phyloP scores from a whole-genome alignment of 768 basidiomycete species.

The Hebeloma cylindrosporum region DNA sequence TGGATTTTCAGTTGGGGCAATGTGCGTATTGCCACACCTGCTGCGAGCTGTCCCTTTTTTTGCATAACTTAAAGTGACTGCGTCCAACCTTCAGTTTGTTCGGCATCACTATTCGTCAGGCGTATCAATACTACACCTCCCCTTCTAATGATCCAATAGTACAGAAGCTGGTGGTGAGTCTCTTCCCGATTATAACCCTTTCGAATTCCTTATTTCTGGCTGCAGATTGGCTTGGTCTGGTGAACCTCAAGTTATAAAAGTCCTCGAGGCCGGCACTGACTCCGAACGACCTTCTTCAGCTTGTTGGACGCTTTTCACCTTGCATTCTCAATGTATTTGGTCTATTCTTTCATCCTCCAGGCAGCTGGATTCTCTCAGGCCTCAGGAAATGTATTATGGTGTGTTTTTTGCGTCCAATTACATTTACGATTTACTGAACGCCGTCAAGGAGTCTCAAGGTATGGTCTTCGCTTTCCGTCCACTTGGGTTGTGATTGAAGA shows the following conservation, averaged over 20 bases:
- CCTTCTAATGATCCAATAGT: slow-evolving; percentile 14
- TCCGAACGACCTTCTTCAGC: slow-evolving; percentile 11
- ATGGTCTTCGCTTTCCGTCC: slow-evolving; percentile 1
- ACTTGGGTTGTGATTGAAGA: neutral
- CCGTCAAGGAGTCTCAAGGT: slow-evolving; percentile 33
- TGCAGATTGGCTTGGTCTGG: slow-evolving; percentile 24
- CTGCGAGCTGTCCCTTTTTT: too few species aligned
- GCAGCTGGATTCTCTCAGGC: slow-evolving; percentile 19
- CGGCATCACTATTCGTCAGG: slow-evolving; percentile 31
- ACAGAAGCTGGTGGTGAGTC: slow-evolving; percentile 25
- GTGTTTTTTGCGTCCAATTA: slow-evolving; percentile 1
- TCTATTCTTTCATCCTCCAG: slow-evolving; percentile 26
- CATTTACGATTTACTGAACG: neutral
- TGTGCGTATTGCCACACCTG: slow-evolving; percentile 25
- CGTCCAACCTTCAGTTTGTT: slow-evolving; percentile 23
- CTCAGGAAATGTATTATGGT: slow-evolving; percentile 25
- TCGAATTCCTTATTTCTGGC: neutral
- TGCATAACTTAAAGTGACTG: neutral
- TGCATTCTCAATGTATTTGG: slow-evolving; percentile 27
- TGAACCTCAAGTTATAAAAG: slow-evolving; percentile 8
- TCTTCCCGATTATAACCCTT: neutral
- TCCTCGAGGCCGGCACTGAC: neutral
- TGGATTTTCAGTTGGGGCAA: slow-evolving; percentile 30
- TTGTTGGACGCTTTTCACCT: slow-evolving; percentile 29
- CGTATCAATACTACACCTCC: slow-evolving; percentile 30